A percentile compares a stretch with the other conserved stretches of the same genome.
These are phyloP conservation scores for Blattamonas nauphoetae DNA, from an alignment of 78 protist genomes.

Conservation along the genomic window DNA sequence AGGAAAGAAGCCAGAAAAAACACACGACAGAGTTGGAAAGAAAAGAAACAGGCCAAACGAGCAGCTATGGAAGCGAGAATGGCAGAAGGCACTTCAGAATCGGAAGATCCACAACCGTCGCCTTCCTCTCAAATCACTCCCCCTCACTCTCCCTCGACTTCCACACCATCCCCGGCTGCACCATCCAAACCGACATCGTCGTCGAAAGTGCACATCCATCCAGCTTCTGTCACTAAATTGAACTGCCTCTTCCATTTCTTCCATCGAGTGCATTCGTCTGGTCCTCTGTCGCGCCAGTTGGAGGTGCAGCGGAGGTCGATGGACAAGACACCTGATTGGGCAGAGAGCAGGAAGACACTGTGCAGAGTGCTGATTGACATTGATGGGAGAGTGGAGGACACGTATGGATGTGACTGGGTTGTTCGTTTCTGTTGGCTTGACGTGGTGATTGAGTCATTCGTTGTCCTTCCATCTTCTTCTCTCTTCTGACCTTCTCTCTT, in stretches of 20 bases:
- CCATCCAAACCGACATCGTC: background rate
- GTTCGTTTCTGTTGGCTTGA: no score
- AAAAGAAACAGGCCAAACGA: no score
- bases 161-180: background rate
- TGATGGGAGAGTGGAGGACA: background rate
- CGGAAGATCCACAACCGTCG: no score
- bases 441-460: no score
- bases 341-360: background rate
- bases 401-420: no score
- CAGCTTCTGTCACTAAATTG: background rate
- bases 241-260: background rate
- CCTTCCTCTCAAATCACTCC: background rate
- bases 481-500: no score
- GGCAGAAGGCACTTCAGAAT: no score
- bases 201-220: no score
- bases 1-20: no score
- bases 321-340: background rate
- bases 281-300: background rate
- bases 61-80: no score
- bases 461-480: no score
- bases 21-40: no score
- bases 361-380: background rate
- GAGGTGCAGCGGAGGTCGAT: background rate
- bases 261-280: background rate
- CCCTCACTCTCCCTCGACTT: background rate